Evolutionary conservation across 2,329 filamentous ascomycete genomes (phyloP), one percentile per base, ranked within the genome.

Genomic region (Septoria petroselini): DNA sequence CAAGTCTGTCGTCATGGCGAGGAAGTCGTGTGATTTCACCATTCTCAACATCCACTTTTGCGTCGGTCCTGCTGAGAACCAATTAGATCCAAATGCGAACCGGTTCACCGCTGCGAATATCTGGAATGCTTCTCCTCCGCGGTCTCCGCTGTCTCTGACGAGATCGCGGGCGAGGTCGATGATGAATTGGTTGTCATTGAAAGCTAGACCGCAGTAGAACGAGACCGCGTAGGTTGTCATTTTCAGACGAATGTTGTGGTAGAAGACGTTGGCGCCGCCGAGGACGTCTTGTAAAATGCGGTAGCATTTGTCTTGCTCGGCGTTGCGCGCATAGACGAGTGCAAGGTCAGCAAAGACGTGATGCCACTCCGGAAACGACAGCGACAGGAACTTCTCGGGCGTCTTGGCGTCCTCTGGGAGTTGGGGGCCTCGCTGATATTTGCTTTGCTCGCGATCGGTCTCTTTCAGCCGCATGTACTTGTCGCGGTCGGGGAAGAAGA

Each of bases 41-140:
- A 95, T 89, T 3, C 93, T 84, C 50, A 96, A 76, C 62, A 97
- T 83, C 65, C 88, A 95, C 67, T 97, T 97, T 68, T 95, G 90
- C 15, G 85, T 84, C 0, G 88, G 84, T 0, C 88, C 86, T 2
- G 85, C 85, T 43, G 85, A 85, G 68, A 91, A 95, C 75, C 85
- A 88, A 23, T 83, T 79, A 30, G 82, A 76, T 11, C 87, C 84
- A 44, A 88, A 83, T 62, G 83, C 88, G 6, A 95, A 74, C 14
- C 86, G 81, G 49, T 86, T 87, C n/a, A 93, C 74, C 17, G 85
- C 80, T 23, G 85, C 81, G 66, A 91, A 94, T 62, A 96, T 80
- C 29, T 91, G 84, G 69, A 91, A 95, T 0, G 86, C 81, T 61
- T 95, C 88, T 1, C 86, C 88, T 19, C 85, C 81, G 54, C 88